Evolutionary conservation across 345 rosid species (phyloP).

Genomic region (Euphorbia tirucalli): DNA sequence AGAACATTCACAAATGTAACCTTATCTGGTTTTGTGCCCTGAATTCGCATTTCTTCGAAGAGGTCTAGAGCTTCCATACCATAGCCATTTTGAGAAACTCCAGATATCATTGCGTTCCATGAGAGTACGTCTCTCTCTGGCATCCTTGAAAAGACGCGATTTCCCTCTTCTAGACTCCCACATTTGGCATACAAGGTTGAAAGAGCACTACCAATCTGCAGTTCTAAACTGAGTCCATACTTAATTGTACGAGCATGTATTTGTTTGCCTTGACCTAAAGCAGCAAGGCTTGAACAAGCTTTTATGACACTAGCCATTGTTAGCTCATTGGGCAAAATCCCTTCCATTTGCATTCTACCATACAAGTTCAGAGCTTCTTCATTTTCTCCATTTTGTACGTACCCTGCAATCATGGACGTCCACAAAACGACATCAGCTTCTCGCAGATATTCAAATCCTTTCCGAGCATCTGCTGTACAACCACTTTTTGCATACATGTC

Average conservation of each 20-base stretch:
- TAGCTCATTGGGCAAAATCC: conserved; percentile 30
- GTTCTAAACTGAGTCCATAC: conserved; percentile 19
- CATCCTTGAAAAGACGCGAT: conserved; percentile 22
- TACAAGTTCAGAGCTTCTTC: conserved; percentile 30
- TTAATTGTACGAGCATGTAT: conserved; percentile 26
- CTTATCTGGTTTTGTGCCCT: conserved; percentile 26
- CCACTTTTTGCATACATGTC: conserved; percentile 36
- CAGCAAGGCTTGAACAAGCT: conserved; percentile 30
- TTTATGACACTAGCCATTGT: conserved; percentile 32
- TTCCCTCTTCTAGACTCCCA: conserved; percentile 25
- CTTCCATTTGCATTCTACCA: conserved; percentile 26
- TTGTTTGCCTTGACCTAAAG: conserved; percentile 31
- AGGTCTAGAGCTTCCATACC: conserved; percentile 32
- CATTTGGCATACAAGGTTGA: conserved; percentile 33
- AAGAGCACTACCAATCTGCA: conserved; percentile 29
- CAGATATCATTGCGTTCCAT: conserved; percentile 37
- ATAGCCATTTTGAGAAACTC: conserved; percentile 29
- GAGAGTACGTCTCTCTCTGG: conserved; percentile 21
- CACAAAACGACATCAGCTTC: conserved; percentile 29
- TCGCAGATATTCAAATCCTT: conserved; percentile 18
- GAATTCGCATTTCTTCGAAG: conserved; percentile 26
- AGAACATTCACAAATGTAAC: conserved; percentile 31
- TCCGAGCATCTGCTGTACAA: conserved; percentile 17
- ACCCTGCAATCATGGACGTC: conserved; percentile 34
- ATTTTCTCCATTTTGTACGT: conserved; percentile 28